phyloP scores from a whole-genome alignment of 1,284 basidiomycete species.

The Entoloma clypeatum region DNA sequence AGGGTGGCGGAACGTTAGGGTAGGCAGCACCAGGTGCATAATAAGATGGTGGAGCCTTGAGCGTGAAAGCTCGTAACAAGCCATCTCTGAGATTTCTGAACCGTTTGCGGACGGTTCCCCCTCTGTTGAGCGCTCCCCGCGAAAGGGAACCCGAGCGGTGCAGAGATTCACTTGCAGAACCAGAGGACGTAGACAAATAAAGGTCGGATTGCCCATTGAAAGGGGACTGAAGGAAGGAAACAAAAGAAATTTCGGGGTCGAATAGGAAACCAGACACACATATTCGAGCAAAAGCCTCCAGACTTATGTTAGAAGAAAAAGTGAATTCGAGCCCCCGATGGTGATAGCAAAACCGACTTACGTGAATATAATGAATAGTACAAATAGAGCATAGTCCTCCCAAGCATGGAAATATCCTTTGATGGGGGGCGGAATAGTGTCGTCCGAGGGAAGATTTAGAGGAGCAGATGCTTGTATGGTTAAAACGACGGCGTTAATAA shows the following conservation, averaged over 20 bases:
- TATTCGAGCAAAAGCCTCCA: slow-evolving; percentile 88
- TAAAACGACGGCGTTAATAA: slow-evolving; percentile 81
- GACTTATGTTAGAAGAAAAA: slow-evolving; percentile 35
- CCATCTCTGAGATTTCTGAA: slow-evolving; percentile 31
- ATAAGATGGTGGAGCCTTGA: too few relatives aligned
- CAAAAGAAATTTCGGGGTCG: slow-evolving; percentile 75
- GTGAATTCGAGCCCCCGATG: slow-evolving; percentile 3
- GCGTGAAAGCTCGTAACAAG: slow-evolving; percentile 31
- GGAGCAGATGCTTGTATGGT: slow-evolving; percentile 74
- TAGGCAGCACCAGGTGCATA: slow-evolving; percentile 19
- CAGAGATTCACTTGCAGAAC: slow-evolving; percentile 21
- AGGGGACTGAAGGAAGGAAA: slow-evolving; percentile 48
- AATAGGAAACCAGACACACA: slow-evolving; percentile 89
- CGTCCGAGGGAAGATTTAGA: slow-evolving; percentile 44
- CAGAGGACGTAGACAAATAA: slow-evolving; percentile 26
- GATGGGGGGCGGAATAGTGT: slow-evolving; percentile 43
- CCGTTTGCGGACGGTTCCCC: slow-evolving; percentile 35
- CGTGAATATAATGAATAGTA: slow-evolving; percentile 85
- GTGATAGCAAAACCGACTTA: slow-evolving; percentile 38
- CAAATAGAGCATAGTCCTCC: slow-evolving; percentile 86
- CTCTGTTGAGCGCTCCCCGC: slow-evolving; percentile 20
- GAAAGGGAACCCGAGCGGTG: slow-evolving; percentile 35
- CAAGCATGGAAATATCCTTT: slow-evolving; percentile 82
- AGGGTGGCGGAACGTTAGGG: slow-evolving; percentile 15
- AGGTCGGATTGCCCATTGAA: slow-evolving; percentile 34